Percentiles rank a stretch among this genome's conserved stretches.
Conservation (phyloP, 441 rosid species). For the Omphalea diandra region DNA sequence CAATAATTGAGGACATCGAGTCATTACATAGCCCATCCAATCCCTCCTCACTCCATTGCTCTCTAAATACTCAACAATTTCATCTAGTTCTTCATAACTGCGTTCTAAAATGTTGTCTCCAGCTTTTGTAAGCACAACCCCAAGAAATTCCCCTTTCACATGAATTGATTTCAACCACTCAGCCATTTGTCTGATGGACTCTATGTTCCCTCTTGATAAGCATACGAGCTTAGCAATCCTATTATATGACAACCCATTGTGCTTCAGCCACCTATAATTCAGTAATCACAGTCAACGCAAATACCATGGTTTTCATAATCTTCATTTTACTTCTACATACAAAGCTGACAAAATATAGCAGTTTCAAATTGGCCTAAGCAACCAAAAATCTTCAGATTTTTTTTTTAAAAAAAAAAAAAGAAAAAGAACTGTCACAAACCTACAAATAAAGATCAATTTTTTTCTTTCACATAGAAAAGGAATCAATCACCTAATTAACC, state of each 20-base stretch:
- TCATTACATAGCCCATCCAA: constrained; percentile 85
- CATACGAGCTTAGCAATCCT: constrained; percentile 73
- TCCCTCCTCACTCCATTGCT: constrained; percentile 74
- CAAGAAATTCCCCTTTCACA: constrained; percentile 76
- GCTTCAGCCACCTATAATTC: constrained; percentile 86
- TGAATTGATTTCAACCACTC: constrained; percentile 77
- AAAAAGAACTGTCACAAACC: too few relatives aligned
- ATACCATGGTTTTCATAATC: neutral
- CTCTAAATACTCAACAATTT: constrained; percentile 68
- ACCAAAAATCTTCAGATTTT: neutral
- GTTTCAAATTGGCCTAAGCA: neutral
- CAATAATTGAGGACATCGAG: constrained; percentile 69
- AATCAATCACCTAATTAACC: too few relatives aligned
- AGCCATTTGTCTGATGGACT: constrained; percentile 49
- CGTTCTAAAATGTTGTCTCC: constrained; percentile 65
- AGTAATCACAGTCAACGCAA: constrained; percentile 24
- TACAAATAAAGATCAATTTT: too few relatives aligned
- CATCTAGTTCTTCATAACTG: constrained; percentile 47
- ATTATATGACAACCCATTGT: constrained; percentile 63
- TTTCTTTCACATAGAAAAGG: too few relatives aligned
- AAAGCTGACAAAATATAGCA: constrained; percentile 1
- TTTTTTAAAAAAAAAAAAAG: too few relatives aligned
- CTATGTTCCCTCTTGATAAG: constrained; percentile 66
- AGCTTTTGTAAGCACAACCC: constrained; percentile 57
- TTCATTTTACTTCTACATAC: neutral